Percentiles rank a stretch among this genome's conserved stretches.
Conservation (phyloP, 208 protist genomes). For the Blechomonas ayalai region DNA sequence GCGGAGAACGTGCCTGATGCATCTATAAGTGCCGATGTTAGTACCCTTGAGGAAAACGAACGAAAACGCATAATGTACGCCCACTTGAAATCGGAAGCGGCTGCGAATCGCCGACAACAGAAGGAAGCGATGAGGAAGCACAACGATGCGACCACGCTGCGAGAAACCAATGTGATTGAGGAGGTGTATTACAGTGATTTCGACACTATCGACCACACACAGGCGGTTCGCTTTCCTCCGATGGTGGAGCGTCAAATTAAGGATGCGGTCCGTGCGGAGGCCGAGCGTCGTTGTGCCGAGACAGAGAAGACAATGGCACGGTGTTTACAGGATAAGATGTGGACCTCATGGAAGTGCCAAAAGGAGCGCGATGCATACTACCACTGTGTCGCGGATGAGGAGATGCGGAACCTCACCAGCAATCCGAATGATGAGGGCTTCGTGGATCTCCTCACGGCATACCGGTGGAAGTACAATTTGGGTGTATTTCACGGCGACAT, state of each 20-base stretch:
- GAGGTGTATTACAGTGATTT: conserved; percentile 80
- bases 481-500: conserved; percentile 74
- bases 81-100: conserved; percentile 10
- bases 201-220: conserved; percentile 58
- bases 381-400: conserved; percentile 36
- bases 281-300: conserved; percentile 63
- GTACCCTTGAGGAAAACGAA: conserved; percentile 27
- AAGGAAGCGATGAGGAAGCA: neutral
- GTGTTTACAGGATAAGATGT: conserved; percentile 85
- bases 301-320: conserved; percentile 74
- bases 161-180: conserved; percentile 54
- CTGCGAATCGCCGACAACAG: neutral
- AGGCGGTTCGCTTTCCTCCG: conserved; percentile 65
- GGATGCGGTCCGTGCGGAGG: conserved; percentile 39
- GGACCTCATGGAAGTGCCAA: conserved; percentile 87
- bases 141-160: neutral
- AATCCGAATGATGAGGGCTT: conserved; percentile 4
- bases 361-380: conserved; percentile 77
- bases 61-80: conserved; percentile 30
- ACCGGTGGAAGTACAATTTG: conserved; percentile 83
- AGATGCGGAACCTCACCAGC: conserved; percentile 13
- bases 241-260: conserved; percentile 56
- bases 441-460: conserved; percentile 47
- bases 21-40: conserved; percentile 19
- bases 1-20: too few relatives aligned